Base-by-base conservation (phyloP, 2,329 filamentous ascomycete genomes). In the Ceratocystiopsis brevicomis region DNA sequence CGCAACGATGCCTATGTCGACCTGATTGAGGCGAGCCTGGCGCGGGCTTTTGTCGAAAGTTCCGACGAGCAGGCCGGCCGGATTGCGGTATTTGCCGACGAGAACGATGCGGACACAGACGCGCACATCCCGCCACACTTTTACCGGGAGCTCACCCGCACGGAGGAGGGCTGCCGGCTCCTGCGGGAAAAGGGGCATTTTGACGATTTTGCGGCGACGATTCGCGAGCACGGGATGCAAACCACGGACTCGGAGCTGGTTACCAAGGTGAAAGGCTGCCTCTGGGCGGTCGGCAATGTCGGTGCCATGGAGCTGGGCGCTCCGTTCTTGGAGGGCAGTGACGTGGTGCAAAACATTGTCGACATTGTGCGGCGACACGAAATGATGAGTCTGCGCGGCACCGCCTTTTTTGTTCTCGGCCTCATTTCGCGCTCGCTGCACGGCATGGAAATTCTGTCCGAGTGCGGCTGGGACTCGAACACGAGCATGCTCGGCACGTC, bases 281-380 rank as follows among this genome's bases (percentile, higher is more conserved):
- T 98, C 40, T 98, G 90, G 90, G 90, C 90, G 0, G 86, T 98
- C 1, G 90, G 90, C 19, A 98, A 98, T 53, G 88, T 98, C 35
- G 90, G 90, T 0, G 95, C 87, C 0, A 96, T 98, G 87, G 88
- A 96, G 53, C 75, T 95, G 2, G 90, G 90, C 1, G 88, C 88
- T 1, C 86, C 86, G 0, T 98, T 98, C 57, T 68, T 98, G 4
- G 90, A 95, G 59, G 78, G 81, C 44, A 83, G 77, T 35, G 83
- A 95, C 50, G 85, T 96, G 35, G 85, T 96, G 16, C 75, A 80
- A 54, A 75, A 80, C 49, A 88, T 98, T 48, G 76, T 96, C 39
- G 70, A 76, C 49, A 95, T 98, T 56, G 90, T 90, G 1, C 84
- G 94, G 57, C 66, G 68, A 25, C 87, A 90, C 37, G 78, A 87